Base-by-base conservation (phyloP, 441 rosid species). In the Breynia disticha region DNA sequence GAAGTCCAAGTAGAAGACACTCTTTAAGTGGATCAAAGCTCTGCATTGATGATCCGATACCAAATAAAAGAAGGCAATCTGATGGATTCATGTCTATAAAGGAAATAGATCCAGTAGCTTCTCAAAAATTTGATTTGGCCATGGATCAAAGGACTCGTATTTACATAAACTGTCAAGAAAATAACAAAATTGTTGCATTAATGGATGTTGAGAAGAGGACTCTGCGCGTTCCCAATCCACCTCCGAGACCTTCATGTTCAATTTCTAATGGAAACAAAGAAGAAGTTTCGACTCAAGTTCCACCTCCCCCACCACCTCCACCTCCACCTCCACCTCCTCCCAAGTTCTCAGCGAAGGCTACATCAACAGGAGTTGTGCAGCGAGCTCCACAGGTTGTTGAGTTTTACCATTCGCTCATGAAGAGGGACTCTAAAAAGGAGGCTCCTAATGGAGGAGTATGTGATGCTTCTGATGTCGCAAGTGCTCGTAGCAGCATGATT, bases 371-470 rank as follows among this genome's bases (percentile, higher is more conserved):
- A 46, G 61, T 37, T 21, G 80, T 84, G 59, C 81, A 78, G 66
- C 62, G 88, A 50, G 84, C 84, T 14, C 93, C 88, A 2, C 84
- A 84, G 60, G 93, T 84, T 11, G 86, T 84, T 53, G 93, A 84
- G 73, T 81, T 84, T 65, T 84, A 84, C 68, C 93, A 84, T 71
- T 81, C 88, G 16, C 84, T 84, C 38, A 84, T 84, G 93, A 84
- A 78, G 78, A 79, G 93, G 59, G 93, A 81, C 66, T 77, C 84
- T 11, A 69, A 79, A 61, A 81, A 78, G 62, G 93, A 81, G 59
- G 58, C 82, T 43, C 64, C 76, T 19, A 74, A 64, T 70, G 86
- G 84, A 41, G 88, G 81, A 56, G 50, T 67, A 10, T 76, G 62
- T 55, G 93, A 79, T 56, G 84, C 67, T 8, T 66, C 81, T 1